Evolutionary conservation across 306 rosid genomes (phyloP), one percentile per base, ranked within the genome.

Genomic region (Cucurbita maxima): DNA sequence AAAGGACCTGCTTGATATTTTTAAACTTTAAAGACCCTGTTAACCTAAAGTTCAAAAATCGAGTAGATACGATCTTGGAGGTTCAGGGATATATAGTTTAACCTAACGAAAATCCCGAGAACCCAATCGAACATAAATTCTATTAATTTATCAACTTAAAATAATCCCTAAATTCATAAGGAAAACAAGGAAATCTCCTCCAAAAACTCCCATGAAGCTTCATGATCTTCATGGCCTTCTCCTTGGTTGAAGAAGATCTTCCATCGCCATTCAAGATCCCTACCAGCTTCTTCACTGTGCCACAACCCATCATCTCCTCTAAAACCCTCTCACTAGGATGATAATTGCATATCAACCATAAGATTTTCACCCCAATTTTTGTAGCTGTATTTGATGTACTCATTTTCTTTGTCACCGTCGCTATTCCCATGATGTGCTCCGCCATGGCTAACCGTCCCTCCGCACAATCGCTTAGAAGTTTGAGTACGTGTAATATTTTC

Each of bases 241-340:
- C 84, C 58, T 77, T 86, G 0, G 85, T 83, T 1, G 75, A 71
- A 25, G 75, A 71, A 25, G 78, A 50, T 16, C 60, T 60, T 10
- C 78, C n/a, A 16, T 86, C 76, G 25, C 82, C 61, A 51, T 83
- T 83, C 79, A 81, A 15, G 78, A 86, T 54, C 15, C 79, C 79
- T 78, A 81, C 14, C 6, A 86, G 78, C 78, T 81, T 86, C 82
- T 81, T 86, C 84, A 86, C 89, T 3, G 82, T 13, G 54, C 89
- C 89, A 64, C 60, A 83, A 5, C 71, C 72, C 79, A 83, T 50
- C 89, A 86, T 86, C 36, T 86, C 87, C 61, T 86, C 89, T 76
- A 86, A 76, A 5, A 81, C 86, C n/a, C 51, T 79, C 58, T 83
- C 86, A 3, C 75, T 75, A 7, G 82, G 78, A 40, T 86, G 81